Conservation (phyloP, 225 moss, liverwort and hornwort genomes). For the Marchantia paleacea region DNA sequence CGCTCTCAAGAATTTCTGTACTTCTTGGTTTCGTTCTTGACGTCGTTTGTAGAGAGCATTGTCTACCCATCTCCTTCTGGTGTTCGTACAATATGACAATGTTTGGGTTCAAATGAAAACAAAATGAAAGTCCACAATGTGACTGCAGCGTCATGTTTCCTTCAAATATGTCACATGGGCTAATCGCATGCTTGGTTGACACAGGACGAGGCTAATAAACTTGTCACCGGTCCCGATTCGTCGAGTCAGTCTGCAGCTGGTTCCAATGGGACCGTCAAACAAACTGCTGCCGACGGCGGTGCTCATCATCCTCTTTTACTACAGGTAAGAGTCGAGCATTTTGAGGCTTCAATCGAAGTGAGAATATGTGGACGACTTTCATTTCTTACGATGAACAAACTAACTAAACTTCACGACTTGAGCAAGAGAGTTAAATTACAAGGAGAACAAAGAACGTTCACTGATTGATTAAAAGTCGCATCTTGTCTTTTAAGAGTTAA, state of each 20-base stretch:
- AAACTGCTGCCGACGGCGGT: slow-evolving; percentile 30
- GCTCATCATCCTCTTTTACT: slow-evolving; percentile 79
- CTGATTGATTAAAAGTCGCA: not conserved
- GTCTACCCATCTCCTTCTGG: no score
- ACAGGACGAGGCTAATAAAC: slow-evolving; percentile 23
- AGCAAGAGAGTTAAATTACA: no score
- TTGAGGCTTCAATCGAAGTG: not conserved
- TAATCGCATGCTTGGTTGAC: not conserved
- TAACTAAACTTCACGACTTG: not conserved
- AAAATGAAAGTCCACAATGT: no score
- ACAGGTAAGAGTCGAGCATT: slow-evolving; percentile 42
- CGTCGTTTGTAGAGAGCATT: no score
- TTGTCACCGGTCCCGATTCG: not conserved
- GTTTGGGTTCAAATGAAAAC: no score
- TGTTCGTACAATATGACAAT: no score
- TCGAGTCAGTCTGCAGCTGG: not conserved
- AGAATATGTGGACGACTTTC: not conserved
- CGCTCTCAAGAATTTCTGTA: no score
- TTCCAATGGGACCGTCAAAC: slow-evolving; percentile 29
- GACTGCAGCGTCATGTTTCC: no score
- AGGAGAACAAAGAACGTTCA: no score
- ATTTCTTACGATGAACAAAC: not conserved
- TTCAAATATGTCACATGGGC: no score
- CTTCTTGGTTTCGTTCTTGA: no score
- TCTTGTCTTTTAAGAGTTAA: not conserved